These are phyloP conservation scores for Plasmodium malariae DNA, from an alignment of 169 alveolate species.

Conservation along the genomic window DNA sequence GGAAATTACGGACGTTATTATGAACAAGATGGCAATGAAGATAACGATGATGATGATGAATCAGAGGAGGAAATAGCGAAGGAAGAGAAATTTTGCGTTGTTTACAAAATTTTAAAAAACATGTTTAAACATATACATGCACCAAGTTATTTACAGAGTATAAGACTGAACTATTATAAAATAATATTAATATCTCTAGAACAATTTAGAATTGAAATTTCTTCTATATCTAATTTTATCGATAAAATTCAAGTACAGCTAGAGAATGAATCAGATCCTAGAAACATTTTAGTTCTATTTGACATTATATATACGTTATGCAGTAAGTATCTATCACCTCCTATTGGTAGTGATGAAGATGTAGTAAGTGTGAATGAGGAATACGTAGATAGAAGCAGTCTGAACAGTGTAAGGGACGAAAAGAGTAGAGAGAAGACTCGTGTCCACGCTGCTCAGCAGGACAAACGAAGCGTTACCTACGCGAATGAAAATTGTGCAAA, in stretches of 20 bases:
- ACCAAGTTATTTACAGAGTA: constrained; percentile 54
- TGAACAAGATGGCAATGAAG: background rate
- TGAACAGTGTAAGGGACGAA: too few species aligned
- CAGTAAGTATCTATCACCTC: constrained; percentile 36
- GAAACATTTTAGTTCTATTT: constrained; percentile 42
- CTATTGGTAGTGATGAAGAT: background rate
- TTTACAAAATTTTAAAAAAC: constrained; percentile 45
- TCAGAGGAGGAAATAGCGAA: constrained; percentile 17
- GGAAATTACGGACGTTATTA: background rate
- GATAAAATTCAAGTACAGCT: constrained; percentile 62
- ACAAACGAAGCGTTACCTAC: too few species aligned
- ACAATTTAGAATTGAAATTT: constrained; percentile 28
- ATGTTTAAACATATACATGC: constrained; percentile 53
- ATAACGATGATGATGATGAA: background rate
- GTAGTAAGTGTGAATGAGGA: background rate
- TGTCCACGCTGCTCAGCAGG: too few species aligned
- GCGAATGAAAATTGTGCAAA: too few species aligned
- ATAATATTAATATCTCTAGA: constrained; percentile 39
- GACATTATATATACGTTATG: constrained; percentile 42
- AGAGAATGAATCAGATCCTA: constrained; percentile 64
- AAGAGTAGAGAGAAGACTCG: too few species aligned
- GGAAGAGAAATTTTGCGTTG: constrained; percentile 29
- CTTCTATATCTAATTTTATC: constrained; percentile 33
- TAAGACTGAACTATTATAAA: constrained; percentile 35
- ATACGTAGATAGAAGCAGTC: too few species aligned